Evolutionary conservation across 2,329 filamentous ascomycete species (phyloP).

Genomic region (Berkeleyomyces basicola): DNA sequence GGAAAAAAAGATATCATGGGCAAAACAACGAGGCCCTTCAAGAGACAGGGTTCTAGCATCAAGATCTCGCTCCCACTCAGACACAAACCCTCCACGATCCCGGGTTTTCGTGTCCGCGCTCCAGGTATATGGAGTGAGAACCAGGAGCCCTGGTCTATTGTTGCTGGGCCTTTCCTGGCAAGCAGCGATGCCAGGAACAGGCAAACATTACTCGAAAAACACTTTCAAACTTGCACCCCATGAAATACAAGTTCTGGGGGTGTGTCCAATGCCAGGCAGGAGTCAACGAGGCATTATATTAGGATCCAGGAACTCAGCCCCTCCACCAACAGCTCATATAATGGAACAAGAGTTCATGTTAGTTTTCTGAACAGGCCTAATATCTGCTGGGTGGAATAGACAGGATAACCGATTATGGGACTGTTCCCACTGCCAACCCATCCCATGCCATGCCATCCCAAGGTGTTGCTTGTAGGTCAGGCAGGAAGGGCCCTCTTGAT

Average conservation of each 20-base stretch:
- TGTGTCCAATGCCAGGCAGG: background rate
- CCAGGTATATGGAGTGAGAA: background rate
- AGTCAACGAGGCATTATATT: background rate
- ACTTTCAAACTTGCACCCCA: background rate
- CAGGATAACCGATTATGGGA: no score
- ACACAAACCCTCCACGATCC: background rate
- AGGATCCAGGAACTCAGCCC: background rate
- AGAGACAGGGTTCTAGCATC: background rate
- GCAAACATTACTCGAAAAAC: background rate
- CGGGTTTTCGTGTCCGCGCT: background rate
- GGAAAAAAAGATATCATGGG: background rate
- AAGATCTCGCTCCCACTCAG: background rate
- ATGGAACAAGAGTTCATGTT: background rate
- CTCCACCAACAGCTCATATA: background rate
- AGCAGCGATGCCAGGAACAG: background rate
- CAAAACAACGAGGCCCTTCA: background rate
- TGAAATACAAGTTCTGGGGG: background rate
- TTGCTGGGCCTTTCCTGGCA: background rate
- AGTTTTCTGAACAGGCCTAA: no score
- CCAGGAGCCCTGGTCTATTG: background rate
- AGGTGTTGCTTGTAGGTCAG: background rate
- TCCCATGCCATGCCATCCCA: background rate
- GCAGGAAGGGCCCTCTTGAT: background rate
- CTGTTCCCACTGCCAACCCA: background rate
- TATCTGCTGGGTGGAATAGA: no score